Conservation (phyloP, 1,284 basidiomycete genomes). For the Ceratobasidium sp. region DNA sequence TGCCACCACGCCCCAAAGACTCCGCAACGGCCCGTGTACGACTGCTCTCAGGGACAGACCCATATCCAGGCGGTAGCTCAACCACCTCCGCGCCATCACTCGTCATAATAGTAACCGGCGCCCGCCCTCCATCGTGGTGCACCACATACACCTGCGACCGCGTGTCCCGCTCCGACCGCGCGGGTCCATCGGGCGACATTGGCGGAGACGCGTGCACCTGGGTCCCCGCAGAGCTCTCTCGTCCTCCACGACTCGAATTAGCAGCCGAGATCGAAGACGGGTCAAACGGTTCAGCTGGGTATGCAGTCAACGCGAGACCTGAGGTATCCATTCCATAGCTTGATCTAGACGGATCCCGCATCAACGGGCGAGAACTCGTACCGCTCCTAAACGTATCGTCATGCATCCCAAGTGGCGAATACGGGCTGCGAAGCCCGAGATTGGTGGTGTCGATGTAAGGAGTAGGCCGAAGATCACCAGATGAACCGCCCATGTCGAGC, state of each 20-base stretch:
- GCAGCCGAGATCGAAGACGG: constrained; percentile 9
- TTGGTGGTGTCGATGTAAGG: constrained; percentile 21
- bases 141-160: constrained; percentile 48
- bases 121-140: constrained; percentile 48
- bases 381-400: constrained; percentile 21
- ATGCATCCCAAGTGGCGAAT: constrained; percentile 26
- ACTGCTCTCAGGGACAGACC: constrained; percentile 35
- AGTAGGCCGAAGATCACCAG: constrained; percentile 27
- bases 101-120: constrained; percentile 48
- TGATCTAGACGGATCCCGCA: constrained; percentile 11
- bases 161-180: constrained; percentile 25
- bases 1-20: constrained; percentile 3
- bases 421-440: constrained; percentile 7
- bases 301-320: constrained; percentile 23
- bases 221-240: not conserved
- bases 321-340: constrained; percentile 13
- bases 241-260: not conserved
- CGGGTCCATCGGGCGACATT: not conserved
- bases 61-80: constrained; percentile 44
- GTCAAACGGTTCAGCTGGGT: constrained; percentile 31
- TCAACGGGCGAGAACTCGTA: constrained; percentile 26
- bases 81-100: constrained; percentile 48
- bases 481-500: constrained; percentile 17
- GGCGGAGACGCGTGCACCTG: constrained; percentile 7
- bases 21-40: constrained; percentile 7